These are phyloP conservation scores for Aspergillus carlsbadensis DNA, from an alignment of 495 filamentous ascomycete species.

Conservation along the genomic window DNA sequence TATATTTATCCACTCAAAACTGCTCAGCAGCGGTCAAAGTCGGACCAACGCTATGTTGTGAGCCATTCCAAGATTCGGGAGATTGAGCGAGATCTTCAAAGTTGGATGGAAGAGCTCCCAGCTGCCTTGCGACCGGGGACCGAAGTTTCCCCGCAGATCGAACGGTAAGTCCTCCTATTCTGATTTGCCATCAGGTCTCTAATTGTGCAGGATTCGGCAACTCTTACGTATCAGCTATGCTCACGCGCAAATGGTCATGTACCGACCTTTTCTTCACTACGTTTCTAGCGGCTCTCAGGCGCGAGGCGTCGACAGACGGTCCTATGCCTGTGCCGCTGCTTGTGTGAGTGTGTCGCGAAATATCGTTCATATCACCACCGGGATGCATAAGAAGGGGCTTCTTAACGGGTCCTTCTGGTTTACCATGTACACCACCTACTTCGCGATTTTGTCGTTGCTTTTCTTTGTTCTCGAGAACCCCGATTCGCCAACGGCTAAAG, in stretches of 20 bases:
- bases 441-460: slow-evolving; percentile 83
- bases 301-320: slow-evolving; percentile 75
- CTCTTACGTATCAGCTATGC: slow-evolving; percentile 83
- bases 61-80: slow-evolving; percentile 86
- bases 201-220: slow-evolving; percentile 67
- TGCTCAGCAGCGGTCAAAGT: slow-evolving; percentile 47
- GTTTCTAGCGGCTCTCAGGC: slow-evolving; percentile 69
- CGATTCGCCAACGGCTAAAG: slow-evolving; percentile 66
- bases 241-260: slow-evolving; percentile 93
- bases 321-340: slow-evolving; percentile 89
- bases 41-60: slow-evolving; percentile 73
- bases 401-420: slow-evolving; percentile 96
- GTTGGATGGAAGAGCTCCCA: slow-evolving; percentile 81
- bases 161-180: slow-evolving; percentile 59
- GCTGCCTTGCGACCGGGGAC: slow-evolving; percentile 69
- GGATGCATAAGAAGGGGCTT: slow-evolving; percentile 81
- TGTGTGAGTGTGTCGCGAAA: slow-evolving; percentile 90
- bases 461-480: slow-evolving; percentile 92
- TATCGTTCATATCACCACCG: slow-evolving; percentile 85
- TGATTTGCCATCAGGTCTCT: neutral
- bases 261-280: slow-evolving; percentile 94
- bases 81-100: slow-evolving; percentile 80
- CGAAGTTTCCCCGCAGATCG: slow-evolving; percentile 68
- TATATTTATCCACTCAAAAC: slow-evolving; percentile 88
- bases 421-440: slow-evolving; percentile 93